Base-by-base conservation (phyloP, 1,139 yeast genomes). In the Candida sanyaensis region DNA sequence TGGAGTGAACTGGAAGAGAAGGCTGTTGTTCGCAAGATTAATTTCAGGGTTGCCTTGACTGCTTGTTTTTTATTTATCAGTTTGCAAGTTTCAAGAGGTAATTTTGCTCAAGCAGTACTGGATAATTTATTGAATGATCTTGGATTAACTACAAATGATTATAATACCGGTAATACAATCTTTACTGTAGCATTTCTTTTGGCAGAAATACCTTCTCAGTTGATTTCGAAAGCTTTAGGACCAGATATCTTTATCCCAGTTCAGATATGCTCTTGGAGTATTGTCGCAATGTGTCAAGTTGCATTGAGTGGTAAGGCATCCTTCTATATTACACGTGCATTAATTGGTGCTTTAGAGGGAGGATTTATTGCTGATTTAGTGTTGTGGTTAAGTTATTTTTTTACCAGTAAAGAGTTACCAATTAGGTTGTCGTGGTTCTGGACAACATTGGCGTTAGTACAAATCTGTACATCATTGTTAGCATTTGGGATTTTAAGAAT, bases 1-100 rank as follows among this genome's bases (percentile, higher is more conserved):
- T 71, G 75, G 76, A 63, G 67, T 4, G 51, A 54, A 13, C 63
- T 62, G 47, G 76, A 71, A 57, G 76, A 71, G 48, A 58, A 58
- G 46, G 60, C 55, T 40, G 48, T 68, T 12, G 48, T 60, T 6
- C 46, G 61, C 32, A 66, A 64, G 43, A 55, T 64, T 29, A 65
- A 68, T 49, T 54, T 55, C 50, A 54, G 63, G 42, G 71, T 68
- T 40, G 61, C 66, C 6, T 59, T 63, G 39, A 62, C 62, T 52
- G 66, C 68, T n/a, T 68, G 68, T 49, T 37, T 69, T 9, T 54
- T 68, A 58, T 69, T 69, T 47, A 58, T 60, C n/a, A 68, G 66
- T 10, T 61, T 69, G 42, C 69, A 69, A 49, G 56, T 69, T 46
- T 69, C 67, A 53, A 52, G 74, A 47, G 63, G 63, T 21, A 69